Conservation (phyloP, 192 early-diverging fungal genomes). For the Linnemannia hyalina region DNA sequence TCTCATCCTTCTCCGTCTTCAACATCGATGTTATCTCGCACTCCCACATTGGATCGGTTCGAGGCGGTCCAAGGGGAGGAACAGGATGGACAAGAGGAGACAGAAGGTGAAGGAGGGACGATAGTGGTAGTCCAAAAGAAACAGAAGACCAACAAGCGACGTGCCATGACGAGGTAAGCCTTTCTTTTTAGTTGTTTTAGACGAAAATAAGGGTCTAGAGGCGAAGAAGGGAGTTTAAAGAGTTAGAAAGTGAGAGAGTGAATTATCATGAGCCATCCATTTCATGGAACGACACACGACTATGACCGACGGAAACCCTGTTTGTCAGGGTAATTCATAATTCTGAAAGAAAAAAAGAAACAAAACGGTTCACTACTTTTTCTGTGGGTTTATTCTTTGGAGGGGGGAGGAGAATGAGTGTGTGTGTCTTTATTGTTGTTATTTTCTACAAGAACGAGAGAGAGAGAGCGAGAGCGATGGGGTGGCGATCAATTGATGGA, state of each 20-base stretch:
- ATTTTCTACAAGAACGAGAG: no score
- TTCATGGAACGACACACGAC: not conserved
- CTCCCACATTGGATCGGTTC: slow-evolving; percentile 1
- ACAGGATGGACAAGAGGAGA: not conserved
- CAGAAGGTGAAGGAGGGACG: not conserved
- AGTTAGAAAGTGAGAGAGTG: not conserved
- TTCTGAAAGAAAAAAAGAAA: not conserved
- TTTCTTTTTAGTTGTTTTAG: not conserved
- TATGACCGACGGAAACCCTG: slow-evolving; percentile 1
- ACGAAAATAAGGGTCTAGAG: slow-evolving; percentile 6
- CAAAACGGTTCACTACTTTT: not conserved
- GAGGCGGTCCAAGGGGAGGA: not conserved
- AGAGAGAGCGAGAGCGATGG: not conserved
- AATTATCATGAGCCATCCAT: not conserved
- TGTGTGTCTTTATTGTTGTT: no score
- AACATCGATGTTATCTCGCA: not conserved
- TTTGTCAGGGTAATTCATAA: slow-evolving; percentile 5
- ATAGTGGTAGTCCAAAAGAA: not conserved
- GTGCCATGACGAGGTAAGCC: slow-evolving; percentile 4
- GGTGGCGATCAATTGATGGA: not conserved
- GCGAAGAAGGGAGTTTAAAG: not conserved
- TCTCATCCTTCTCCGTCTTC: no score
- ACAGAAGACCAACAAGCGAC: not conserved
- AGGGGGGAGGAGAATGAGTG: not conserved
- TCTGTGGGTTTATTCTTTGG: not conserved